A percentile compares a stretch with the other conserved stretches of the same genome.
phyloP scores from a whole-genome alignment of 225 moss, liverwort and hornwort species.

The Rhytidiadelphus loreus region DNA sequence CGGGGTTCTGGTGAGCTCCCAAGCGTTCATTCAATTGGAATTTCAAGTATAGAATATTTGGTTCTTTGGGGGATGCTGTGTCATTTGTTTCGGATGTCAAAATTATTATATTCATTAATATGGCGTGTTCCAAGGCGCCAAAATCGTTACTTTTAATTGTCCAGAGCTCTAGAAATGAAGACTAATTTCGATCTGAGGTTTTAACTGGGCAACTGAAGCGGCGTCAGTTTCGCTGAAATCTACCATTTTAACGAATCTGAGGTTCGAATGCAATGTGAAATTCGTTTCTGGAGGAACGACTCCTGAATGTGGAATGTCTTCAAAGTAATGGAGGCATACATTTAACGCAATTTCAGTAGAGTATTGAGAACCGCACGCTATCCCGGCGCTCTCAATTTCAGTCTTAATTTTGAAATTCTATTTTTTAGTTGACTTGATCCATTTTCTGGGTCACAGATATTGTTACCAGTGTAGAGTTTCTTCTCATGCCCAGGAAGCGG shows the following conservation, averaged over 20 bases:
- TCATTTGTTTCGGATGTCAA: not conserved
- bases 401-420: not conserved
- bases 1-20: slow-evolving; percentile 23
- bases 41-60: not conserved
- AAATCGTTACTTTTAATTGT: not conserved
- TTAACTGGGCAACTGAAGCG: not conserved
- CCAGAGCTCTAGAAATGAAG: not conserved
- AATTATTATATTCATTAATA: not conserved
- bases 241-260: not conserved
- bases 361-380: not conserved
- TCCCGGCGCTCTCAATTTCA: not conserved
- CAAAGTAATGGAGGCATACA: not conserved
- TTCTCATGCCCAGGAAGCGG: slow-evolving; percentile 31
- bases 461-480: slow-evolving; percentile 59
- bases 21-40: not conserved
- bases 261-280: not conserved
- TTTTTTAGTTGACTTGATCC: not conserved
- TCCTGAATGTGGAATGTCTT: not conserved
- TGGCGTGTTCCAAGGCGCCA: not conserved
- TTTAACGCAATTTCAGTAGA: not conserved
- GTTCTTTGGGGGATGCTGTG: not conserved
- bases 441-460: slow-evolving; percentile 31
- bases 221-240: not conserved
- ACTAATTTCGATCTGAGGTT: not conserved
- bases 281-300: not conserved